Evolutionary conservation across 73 alveolate species (phyloP), one percentile per base, ranked within the genome.

Genomic region (Stentor roeselii): DNA sequence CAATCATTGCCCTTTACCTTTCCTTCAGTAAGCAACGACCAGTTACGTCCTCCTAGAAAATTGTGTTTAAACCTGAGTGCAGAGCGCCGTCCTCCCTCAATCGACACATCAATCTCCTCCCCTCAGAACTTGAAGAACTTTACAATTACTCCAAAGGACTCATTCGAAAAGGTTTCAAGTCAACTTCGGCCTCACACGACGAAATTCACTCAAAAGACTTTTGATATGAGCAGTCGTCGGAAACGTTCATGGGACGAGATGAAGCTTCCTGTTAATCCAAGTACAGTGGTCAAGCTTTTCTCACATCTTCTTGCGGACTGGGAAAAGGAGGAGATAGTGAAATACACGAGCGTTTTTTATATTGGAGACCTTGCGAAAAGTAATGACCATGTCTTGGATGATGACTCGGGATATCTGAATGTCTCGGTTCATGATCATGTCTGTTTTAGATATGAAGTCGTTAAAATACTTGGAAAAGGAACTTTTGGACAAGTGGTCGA

Each of bases 371-470:
- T 34, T 4, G 89, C 38, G 3, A 34, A 59, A 21, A 40, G 59
- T 59, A 31, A 83, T 36, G 92, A 90, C 78, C 59, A 80, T 58
- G 98, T 95, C 27, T 95, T 89, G 67, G 99, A 97, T 76, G 74
- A 76, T 76, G 74, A 76, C 21, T 14, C n/a, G 21, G 34, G 84
- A 1, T 78, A 76, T 39, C 39, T 36, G 32, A 76, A 14, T 37
- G 6, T 76, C 36, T 15, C 6, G 30, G 39, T 21, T 21, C 38
- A 38, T 14, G 84, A 76, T 37, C 84, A 76, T 76, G 39, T 76
- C 14, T 14, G 21, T 14, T 76, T 27, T 76, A 78, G 84, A 30
- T 76, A 76, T 76, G 84, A 76, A 39, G 39, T 76, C 39, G 34
- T 76, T 39, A 21, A 34, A 76, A 27, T 37, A 21, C 34, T 76